A percentile compares a stretch with the other conserved stretches of the same genome.
These are phyloP conservation scores for Plectosphaerella plurivora DNA, from an alignment of 2,329 filamentous ascomycete species.

Conservation along the genomic window DNA sequence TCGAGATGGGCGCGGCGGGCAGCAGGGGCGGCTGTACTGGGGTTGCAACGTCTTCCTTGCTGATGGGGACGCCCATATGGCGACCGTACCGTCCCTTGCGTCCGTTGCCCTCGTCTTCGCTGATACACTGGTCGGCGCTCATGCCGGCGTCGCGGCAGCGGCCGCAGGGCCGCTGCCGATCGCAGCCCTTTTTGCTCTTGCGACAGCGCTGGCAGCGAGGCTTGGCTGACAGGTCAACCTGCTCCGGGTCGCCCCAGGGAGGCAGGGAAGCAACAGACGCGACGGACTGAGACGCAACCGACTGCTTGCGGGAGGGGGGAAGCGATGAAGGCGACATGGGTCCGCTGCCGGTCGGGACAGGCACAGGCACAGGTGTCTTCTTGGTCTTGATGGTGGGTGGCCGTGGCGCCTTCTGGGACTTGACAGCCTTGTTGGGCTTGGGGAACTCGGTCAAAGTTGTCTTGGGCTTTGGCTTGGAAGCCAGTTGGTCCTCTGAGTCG, in stretches of 20 bases:
- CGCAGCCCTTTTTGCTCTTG: conserved; percentile 99
- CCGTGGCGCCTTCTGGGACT: conserved; percentile 35
- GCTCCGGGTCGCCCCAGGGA: conserved; percentile 74
- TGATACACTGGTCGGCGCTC: conserved; percentile 88
- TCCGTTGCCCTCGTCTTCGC: conserved; percentile 95
- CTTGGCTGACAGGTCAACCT: conserved; percentile 90
- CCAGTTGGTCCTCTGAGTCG: conserved; percentile 34
- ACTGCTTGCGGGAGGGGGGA: conserved; percentile 71
- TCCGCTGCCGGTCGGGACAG: conserved; percentile 20
- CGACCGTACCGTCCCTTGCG: conserved; percentile 87
- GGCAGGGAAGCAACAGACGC: conserved; percentile 49
- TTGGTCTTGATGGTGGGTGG: conserved; percentile 41
- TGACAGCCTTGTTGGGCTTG: conserved; percentile 40
- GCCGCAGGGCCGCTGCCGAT: conserved; percentile 90
- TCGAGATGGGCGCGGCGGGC: conserved; percentile 38
- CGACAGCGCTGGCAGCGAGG: conserved; percentile 96
- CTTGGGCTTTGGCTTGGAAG: conserved; percentile 33
- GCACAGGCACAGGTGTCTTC: conserved; percentile 34
- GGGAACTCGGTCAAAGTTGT: conserved; percentile 22
- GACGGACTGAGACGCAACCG: conserved; percentile 63
- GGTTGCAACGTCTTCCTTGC: conserved; percentile 46
- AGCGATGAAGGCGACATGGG: conserved; percentile 63
- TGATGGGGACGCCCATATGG: conserved; percentile 64
- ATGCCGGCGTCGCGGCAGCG: conserved; percentile 95
- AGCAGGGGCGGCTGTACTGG: conserved; percentile 31